Conservation (phyloP, 805 yeast species). For the Hanseniaspora clermontiae region DNA sequence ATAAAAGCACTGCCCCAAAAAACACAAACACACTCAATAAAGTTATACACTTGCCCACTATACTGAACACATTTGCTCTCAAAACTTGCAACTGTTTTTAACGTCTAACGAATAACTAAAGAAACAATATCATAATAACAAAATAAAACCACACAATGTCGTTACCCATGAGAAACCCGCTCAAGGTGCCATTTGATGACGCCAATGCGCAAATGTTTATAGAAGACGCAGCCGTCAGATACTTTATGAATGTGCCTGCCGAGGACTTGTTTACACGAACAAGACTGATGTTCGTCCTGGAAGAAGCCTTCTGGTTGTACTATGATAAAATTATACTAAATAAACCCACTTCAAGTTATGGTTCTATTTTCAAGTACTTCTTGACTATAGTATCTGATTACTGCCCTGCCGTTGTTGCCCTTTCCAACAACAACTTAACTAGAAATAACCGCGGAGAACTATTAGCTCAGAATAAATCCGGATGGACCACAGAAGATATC, state of each 20-base stretch:
- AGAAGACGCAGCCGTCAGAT: conserved; percentile 80
- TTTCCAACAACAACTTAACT: not conserved
- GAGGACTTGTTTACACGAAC: conserved; percentile 61
- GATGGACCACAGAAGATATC: conserved; percentile 63
- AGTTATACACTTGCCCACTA: too few species aligned
- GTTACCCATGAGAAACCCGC: conserved; percentile 41
- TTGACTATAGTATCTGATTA: conserved; percentile 52
- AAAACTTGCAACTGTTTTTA: too few species aligned
- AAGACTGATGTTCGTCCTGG: conserved; percentile 83
- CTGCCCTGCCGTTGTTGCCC: conserved; percentile 46
- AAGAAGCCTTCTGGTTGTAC: conserved; percentile 98
- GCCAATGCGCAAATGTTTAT: conserved; percentile 42
- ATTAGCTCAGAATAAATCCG: conserved; percentile 33
- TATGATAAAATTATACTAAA: conserved; percentile 49
- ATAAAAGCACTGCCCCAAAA: too few species aligned
- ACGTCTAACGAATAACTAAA: not conserved
- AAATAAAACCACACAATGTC: conserved; percentile 33
- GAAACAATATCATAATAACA: not conserved
- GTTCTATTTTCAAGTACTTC: conserved; percentile 60
- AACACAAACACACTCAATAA: too few species aligned
- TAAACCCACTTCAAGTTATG: not conserved
- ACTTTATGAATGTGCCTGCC: conserved; percentile 79
- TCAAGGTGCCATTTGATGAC: conserved; percentile 46
- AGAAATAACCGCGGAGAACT: not conserved
- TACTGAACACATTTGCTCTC: too few species aligned